Evolutionary conservation across 1,284 basidiomycete species (phyloP).

Genomic region (Phenoliferia sp.): DNA sequence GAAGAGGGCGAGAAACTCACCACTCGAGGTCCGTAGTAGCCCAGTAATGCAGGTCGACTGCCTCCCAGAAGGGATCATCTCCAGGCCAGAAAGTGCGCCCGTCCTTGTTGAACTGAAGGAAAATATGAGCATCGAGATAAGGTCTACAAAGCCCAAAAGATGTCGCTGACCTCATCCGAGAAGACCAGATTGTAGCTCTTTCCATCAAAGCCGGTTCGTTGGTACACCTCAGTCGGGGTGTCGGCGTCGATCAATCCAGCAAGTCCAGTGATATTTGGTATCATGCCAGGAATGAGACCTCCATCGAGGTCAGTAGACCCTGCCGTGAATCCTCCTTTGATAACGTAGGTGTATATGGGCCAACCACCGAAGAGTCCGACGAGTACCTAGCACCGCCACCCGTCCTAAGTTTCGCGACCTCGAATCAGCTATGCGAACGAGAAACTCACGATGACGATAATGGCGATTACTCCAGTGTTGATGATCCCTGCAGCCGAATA

Average conservation of each 20-base stretch:
- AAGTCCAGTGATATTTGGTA: constrained; percentile 30
- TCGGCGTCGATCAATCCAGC: constrained; percentile 42
- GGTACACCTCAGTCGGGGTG: constrained; percentile 37
- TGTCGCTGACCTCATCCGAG: constrained; percentile 73
- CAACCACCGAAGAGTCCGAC: constrained; percentile 34
- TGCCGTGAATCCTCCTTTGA: background rate
- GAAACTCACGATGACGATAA: constrained; percentile 26
- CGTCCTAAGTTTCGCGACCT: too few relatives aligned
- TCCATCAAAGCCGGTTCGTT: constrained; percentile 35
- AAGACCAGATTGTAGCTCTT: constrained; percentile 55
- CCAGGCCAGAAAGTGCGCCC: constrained; percentile 49
- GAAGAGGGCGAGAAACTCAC: too few relatives aligned
- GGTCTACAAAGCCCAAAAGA: too few relatives aligned
- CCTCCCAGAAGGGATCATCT: constrained; percentile 67
- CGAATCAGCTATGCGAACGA: too few relatives aligned
- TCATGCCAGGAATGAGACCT: constrained; percentile 28
- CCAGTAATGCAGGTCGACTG: background rate
- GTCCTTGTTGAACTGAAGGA: constrained; percentile 66
- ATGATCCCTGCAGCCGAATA: constrained; percentile 13
- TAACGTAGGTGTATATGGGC: background rate
- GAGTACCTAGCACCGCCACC: constrained; percentile 18
- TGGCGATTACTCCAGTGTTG: constrained; percentile 22
- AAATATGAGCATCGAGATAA: too few relatives aligned
- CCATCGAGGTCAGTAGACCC: background rate
- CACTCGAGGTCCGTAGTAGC: constrained; percentile 23